These are phyloP conservation scores for Ophiorrhiza pumila DNA, from an alignment of 257 asterid species.

Conservation along the genomic window DNA sequence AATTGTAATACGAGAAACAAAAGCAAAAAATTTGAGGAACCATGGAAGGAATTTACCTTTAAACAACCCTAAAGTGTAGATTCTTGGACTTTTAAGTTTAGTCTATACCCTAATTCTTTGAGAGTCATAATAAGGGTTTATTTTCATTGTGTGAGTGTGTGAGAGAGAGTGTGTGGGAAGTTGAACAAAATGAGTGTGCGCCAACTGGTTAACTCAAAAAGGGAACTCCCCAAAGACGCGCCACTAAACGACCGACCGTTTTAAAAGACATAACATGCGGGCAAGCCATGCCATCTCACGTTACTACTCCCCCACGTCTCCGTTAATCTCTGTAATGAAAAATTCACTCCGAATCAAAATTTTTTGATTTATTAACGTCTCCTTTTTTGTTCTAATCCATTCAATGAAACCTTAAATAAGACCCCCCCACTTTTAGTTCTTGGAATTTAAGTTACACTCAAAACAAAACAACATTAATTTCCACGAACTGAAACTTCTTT, in stretches of 20 bases:
- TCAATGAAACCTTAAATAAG: constrained; percentile 12
- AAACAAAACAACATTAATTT: background rate
- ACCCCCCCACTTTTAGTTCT: background rate
- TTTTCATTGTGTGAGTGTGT: constrained; percentile 7
- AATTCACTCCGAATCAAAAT: background rate
- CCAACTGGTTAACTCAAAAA: constrained; percentile 3
- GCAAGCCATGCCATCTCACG: constrained; percentile 48
- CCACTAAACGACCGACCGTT: constrained; percentile 41
- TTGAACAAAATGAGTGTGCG: constrained; percentile 1
- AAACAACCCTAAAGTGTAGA: no score
- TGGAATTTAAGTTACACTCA: background rate
- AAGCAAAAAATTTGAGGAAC: no score
- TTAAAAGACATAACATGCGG: constrained; percentile 27
- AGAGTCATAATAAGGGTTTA: no score
- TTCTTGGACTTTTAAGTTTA: no score
- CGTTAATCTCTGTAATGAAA: constrained; percentile 25
- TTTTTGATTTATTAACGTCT: constrained; percentile 23
- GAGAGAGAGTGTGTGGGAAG: constrained; percentile 10
- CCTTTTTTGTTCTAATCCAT: background rate
- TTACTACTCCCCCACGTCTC: constrained; percentile 33
- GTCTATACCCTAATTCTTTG: no score
- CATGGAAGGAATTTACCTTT: no score
- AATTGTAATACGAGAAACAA: no score
- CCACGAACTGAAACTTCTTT: background rate
- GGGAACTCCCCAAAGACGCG: constrained; percentile 31